Evolutionary conservation across 2,329 filamentous ascomycete genomes (phyloP).

Genomic region (Botryotinia convoluta): DNA sequence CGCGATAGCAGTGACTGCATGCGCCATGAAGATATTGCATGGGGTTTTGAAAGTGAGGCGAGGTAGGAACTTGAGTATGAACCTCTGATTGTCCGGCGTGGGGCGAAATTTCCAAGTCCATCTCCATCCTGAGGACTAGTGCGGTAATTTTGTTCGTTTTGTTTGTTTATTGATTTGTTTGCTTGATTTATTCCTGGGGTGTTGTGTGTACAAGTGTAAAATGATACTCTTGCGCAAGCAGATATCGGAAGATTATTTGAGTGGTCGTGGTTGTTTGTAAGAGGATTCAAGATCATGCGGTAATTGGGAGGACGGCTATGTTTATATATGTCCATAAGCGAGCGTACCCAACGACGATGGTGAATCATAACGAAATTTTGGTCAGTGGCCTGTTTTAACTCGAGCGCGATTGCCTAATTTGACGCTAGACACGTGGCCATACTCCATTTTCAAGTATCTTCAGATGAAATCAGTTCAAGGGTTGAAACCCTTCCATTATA

Average conservation of each 20-base stretch:
- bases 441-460: conserved; percentile 10
- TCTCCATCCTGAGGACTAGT: neutral
- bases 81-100: neutral
- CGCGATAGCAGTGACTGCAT: conserved; percentile 15
- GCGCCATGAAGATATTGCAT: conserved; percentile 15
- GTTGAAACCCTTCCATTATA: neutral
- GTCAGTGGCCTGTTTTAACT: conserved; percentile 3
- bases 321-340: conserved; percentile 11
- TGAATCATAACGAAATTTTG: conserved; percentile 4
- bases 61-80: conserved; percentile 2
- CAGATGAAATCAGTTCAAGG: neutral
- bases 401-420: conserved; percentile 1
- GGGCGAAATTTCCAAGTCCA: conserved; percentile 5
- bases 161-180: neutral
- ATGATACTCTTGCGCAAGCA: neutral
- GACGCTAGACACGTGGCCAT: conserved; percentile 17
- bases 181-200: neutral
- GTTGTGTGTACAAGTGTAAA: neutral
- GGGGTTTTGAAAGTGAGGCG: neutral
- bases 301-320: neutral
- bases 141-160: neutral
- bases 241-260: neutral
- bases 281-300: neutral
- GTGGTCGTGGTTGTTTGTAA: neutral
- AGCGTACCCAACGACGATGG: neutral